Conservation (phyloP, 768 basidiomycete genomes). For the Postia placenta region DNA sequence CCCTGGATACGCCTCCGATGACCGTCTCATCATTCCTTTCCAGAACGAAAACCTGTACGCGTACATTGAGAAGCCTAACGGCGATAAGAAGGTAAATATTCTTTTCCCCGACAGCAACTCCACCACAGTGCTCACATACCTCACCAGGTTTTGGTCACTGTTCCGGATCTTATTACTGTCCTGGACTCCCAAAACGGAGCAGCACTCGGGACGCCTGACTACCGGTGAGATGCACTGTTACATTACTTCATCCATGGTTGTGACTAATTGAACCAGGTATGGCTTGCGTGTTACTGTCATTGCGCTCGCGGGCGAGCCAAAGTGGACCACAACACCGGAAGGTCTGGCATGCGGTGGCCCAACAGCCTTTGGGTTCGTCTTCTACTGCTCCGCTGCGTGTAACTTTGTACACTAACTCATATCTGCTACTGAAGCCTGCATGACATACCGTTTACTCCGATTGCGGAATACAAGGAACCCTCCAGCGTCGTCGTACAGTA, state of each 20-base stretch:
- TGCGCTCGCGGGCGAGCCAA: constrained; percentile 41
- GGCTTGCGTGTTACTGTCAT: constrained; percentile 53
- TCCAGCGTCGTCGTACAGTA: constrained; percentile 14
- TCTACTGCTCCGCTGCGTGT: neutral
- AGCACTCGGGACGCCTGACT: constrained; percentile 58
- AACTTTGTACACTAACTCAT: no score
- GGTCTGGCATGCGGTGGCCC: constrained; percentile 50
- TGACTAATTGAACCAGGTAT: no score
- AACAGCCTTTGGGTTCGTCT: constrained; percentile 41
- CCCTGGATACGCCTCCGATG: constrained; percentile 15
- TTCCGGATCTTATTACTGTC: constrained; percentile 62
- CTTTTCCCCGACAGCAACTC: neutral
- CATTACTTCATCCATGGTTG: neutral
- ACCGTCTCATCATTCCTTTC: constrained; percentile 46
- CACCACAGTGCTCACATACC: neutral
- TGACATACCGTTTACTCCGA: constrained; percentile 10
- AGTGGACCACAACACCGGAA: constrained; percentile 45
- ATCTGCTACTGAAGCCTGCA: constrained; percentile 1
- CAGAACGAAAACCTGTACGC: constrained; percentile 59
- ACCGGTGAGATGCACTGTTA: constrained; percentile 15
- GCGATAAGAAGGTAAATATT: neutral
- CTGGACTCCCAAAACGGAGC: constrained; percentile 57
- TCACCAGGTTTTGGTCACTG: constrained; percentile 42
- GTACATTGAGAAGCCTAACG: constrained; percentile 15
- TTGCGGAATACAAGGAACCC: constrained; percentile 16